A percentile compares a stretch with the other conserved stretches of the same genome.
Evolutionary conservation across 345 rosid genomes (phyloP).

Genomic region (Laguncularia racemosa): DNA sequence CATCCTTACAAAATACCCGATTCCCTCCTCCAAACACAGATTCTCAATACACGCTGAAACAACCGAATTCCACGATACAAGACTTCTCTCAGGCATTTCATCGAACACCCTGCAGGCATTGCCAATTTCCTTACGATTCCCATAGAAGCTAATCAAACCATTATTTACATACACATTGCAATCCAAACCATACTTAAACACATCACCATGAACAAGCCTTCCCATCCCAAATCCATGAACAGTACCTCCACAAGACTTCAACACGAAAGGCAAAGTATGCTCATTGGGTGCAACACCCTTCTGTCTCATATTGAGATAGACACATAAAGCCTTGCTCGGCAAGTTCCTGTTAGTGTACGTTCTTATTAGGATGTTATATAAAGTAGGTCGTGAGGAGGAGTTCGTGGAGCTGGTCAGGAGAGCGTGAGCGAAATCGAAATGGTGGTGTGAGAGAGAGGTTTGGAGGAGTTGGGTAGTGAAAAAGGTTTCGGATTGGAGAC

Average conservation of each 20-base stretch:
- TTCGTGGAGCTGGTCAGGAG: constrained; percentile 27
- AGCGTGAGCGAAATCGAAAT: constrained; percentile 20
- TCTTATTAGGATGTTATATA: constrained; percentile 64
- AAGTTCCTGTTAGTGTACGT: constrained; percentile 47
- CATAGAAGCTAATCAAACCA: constrained; percentile 57
- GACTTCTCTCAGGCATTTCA: constrained; percentile 51
- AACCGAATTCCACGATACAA: constrained; percentile 76
- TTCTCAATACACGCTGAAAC: constrained; percentile 55
- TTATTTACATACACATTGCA: constrained; percentile 58
- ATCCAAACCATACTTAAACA: constrained; percentile 53
- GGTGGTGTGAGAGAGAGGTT: constrained; percentile 2
- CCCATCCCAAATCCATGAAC: constrained; percentile 43
- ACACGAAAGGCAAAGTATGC: constrained; percentile 66
- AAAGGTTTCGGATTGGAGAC: constrained; percentile 42
- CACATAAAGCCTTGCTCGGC: constrained; percentile 43
- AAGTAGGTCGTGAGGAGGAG: constrained; percentile 40
- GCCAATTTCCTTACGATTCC: constrained; percentile 48
- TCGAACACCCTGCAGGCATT: constrained; percentile 65
- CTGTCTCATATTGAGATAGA: constrained; percentile 52
- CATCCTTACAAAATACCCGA: constrained; percentile 50
- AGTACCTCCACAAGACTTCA: constrained; percentile 48
- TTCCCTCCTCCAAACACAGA: constrained; percentile 26
- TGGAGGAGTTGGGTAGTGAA: constrained; percentile 45
- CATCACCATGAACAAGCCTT: constrained; percentile 57
- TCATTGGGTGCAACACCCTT: constrained; percentile 47